Evolutionary conservation across 495 filamentous ascomycete species (phyloP), one percentile per base, ranked within the genome.

Genomic region (Friedmanniomyces endolithicus): DNA sequence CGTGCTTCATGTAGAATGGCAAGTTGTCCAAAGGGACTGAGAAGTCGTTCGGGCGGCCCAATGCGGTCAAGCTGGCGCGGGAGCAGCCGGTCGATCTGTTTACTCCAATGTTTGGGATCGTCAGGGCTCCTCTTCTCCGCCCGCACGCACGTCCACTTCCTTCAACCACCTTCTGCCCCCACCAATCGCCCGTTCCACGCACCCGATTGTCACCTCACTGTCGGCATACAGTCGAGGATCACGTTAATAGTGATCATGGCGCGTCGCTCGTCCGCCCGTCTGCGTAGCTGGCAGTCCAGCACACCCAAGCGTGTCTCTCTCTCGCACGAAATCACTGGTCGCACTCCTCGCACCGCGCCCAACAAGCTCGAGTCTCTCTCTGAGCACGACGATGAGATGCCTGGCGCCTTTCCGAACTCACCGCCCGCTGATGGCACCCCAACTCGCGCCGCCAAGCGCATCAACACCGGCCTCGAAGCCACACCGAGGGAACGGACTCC

Each of bases 401-500:
- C 61, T 0, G 61, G 57, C 27, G 39, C 53, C 1, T 60, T 57
- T 45, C 60, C 61, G 16, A 35, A 17, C 3, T 58, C 53, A 16
- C 57, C 61, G 6, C 57, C 61, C 0, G 12, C 52, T 1, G 20
- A 52, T n/a, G n/a, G 23, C 12, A 48, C 58, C 1, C 52, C 55
- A 11, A 52, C 39, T 9, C 45, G 45, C 8, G 50, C 59, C 8
- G 48, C 35, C 4, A 63, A 59, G 33, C 40, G 48, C 35, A 40
- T 48, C 14, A 37, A 19, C 17, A 43, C 22, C 17, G 53, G 33
- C 7, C n/a, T 31, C 16, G 23, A 53, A 20, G 27, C 35, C 7
- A 70, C 69, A 6, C 69, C 69, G 11, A 64, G 60, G 49, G 58
- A 63, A 35, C 52, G 41, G 16, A 65, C 65, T 0, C 67, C 66